These are phyloP conservation scores for Nakaseomyces bracarensis DNA, from an alignment of 1,139 yeast species.

Conservation along the genomic window DNA sequence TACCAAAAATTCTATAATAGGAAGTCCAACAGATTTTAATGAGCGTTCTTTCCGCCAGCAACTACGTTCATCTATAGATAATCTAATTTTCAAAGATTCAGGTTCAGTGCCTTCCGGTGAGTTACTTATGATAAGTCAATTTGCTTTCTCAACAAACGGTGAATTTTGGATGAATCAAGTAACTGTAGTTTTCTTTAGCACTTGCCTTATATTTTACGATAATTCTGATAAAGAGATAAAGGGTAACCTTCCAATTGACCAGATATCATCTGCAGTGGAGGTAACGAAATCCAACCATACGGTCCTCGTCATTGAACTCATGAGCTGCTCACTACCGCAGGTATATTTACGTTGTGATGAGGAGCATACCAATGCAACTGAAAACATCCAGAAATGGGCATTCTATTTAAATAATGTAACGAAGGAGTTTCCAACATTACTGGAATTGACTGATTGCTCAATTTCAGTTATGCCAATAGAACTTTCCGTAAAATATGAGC, in stretches of 20 bases:
- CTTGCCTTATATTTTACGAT: slow-evolving; percentile 19
- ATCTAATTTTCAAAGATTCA: background rate
- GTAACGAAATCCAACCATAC: slow-evolving; percentile 13
- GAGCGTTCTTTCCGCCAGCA: background rate
- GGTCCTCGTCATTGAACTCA: slow-evolving; percentile 22
- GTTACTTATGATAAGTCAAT: slow-evolving; percentile 14
- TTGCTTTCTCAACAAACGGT: slow-evolving; percentile 24
- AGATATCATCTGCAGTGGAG: slow-evolving; percentile 15
- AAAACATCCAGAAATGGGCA: slow-evolving; percentile 7
- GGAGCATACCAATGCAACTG: slow-evolving; percentile 20
- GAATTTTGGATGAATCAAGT: slow-evolving; percentile 22
- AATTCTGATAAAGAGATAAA: slow-evolving; percentile 12
- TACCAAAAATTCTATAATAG: background rate
- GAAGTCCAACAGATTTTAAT: background rate
- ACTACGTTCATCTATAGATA: background rate
- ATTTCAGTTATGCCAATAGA: background rate
- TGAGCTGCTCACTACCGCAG: slow-evolving; percentile 28
- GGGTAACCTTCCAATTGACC: slow-evolving; percentile 23
- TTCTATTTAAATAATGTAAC: background rate
- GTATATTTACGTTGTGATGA: slow-evolving; percentile 19
- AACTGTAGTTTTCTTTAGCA: slow-evolving; percentile 14
- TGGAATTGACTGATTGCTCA: slow-evolving; percentile 39
- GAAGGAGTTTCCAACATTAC: slow-evolving; percentile 32
- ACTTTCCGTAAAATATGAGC: background rate
- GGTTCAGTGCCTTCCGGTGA: slow-evolving; percentile 10